A percentile compares a stretch with the other conserved stretches of the same genome.
Conservation (phyloP, 805 yeast genomes). For the Cyberlindnera xishuangbannaensis region DNA sequence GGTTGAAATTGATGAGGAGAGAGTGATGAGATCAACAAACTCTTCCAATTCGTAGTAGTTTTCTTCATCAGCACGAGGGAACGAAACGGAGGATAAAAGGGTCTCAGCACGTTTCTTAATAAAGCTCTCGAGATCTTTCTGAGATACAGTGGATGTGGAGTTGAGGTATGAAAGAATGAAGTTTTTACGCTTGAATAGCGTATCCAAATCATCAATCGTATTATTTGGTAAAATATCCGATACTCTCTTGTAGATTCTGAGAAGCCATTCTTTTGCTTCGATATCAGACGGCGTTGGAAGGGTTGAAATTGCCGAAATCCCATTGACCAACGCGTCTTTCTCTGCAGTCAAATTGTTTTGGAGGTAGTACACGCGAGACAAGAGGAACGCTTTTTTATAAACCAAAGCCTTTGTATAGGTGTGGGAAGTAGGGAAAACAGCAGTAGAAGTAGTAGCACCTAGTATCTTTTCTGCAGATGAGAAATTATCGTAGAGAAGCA, state of each 20-base stretch:
- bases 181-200: constrained; percentile 12
- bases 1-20: constrained; percentile 13
- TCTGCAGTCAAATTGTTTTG: constrained; percentile 1
- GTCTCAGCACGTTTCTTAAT: constrained; percentile 9
- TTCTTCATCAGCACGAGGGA: constrained; percentile 40
- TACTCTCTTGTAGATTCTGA: constrained; percentile 9
- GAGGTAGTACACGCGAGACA: constrained; percentile 4
- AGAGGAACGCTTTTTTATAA: constrained; percentile 12
- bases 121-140: constrained; percentile 9
- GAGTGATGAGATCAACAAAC: constrained; percentile 26
- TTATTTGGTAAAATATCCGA: background rate
- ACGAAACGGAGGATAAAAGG: constrained; percentile 26
- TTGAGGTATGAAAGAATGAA: constrained; percentile 14
- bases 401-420: constrained; percentile 5
- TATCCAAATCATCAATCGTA: constrained; percentile 3
- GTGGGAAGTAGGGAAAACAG: background rate
- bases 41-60: constrained; percentile 28
- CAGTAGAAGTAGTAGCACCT: background rate
- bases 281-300: constrained; percentile 18
- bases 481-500: background rate
- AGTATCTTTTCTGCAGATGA: background rate
- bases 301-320: constrained; percentile 10
- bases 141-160: background rate
- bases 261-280: constrained; percentile 20
- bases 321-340: constrained; percentile 6